Evolutionary conservation across 169 alveolate genomes (phyloP).

Genomic region (Plasmodium blacklocki): DNA sequence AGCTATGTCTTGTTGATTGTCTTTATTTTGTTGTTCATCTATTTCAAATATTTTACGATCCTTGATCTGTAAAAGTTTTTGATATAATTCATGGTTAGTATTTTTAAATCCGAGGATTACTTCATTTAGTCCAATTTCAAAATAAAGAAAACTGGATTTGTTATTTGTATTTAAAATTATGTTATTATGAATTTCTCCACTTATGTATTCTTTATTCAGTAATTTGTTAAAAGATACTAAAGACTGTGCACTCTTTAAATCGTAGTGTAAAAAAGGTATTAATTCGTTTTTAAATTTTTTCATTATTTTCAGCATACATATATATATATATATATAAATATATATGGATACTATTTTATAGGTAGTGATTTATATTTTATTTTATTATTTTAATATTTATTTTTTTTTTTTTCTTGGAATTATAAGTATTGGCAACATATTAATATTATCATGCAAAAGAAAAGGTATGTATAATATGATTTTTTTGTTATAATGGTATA

Average conservation of each 20-base stretch:
- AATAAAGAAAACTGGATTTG: constrained; percentile 48
- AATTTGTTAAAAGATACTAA: constrained; percentile 23
- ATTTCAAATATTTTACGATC: constrained; percentile 46
- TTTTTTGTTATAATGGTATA: too few species aligned
- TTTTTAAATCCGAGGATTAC: constrained; percentile 57
- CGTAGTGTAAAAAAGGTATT: background rate
- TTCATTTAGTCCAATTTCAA: constrained; percentile 33
- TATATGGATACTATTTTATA: background rate
- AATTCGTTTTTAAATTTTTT: constrained; percentile 32
- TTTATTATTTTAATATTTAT: background rate
- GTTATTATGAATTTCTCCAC: constrained; percentile 62
- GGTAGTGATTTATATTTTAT: background rate
- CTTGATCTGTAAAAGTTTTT: constrained; percentile 31
- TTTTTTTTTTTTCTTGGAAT: too few species aligned
- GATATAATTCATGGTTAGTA: constrained; percentile 59
- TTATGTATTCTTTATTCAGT: constrained; percentile 41
- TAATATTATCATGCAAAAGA: too few species aligned
- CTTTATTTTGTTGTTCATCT: background rate
- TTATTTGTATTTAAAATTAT: constrained; percentile 47
- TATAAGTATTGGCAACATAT: too few species aligned
- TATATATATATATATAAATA: background rate
- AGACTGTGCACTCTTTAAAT: constrained; percentile 40
- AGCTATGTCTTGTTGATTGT: constrained; percentile 23
- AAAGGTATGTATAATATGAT: too few species aligned
- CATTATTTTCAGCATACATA: constrained; percentile 3